Percentiles rank a stretch among this genome's conserved stretches.
Conservation (phyloP, 805 yeast species). For the Candida glaebosa region DNA sequence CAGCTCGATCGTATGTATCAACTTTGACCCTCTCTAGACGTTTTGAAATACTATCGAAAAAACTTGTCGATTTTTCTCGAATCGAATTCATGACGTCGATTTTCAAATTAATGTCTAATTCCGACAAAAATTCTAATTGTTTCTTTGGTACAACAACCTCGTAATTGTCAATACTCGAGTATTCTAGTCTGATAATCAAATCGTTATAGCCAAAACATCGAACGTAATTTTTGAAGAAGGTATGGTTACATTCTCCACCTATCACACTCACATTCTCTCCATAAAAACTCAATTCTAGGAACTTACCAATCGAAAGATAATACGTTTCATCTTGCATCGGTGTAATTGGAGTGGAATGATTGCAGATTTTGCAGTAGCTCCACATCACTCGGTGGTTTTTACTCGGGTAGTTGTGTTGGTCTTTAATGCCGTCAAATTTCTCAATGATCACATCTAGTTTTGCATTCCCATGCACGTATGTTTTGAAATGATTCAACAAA, state of each 20-base stretch:
- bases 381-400: constrained; percentile 69
- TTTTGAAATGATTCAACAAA: constrained; percentile 70
- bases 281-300: constrained; percentile 83
- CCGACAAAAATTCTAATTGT: constrained; percentile 67
- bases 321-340: constrained; percentile 86
- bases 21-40: constrained; percentile 76
- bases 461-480: constrained; percentile 86
- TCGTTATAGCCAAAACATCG: constrained; percentile 83
- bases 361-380: constrained; percentile 86
- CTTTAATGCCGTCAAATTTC: constrained; percentile 27
- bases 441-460: constrained; percentile 77
- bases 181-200: constrained; percentile 74
- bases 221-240: constrained; percentile 75
- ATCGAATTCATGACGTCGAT: constrained; percentile 57
- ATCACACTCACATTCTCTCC: constrained; percentile 27
- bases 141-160: constrained; percentile 78
- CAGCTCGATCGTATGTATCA: constrained; percentile 65
- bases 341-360: constrained; percentile 66
- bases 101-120: constrained; percentile 65
- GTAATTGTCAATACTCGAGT: constrained; percentile 67
- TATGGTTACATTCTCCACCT: constrained; percentile 61
- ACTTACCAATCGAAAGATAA: constrained; percentile 91
- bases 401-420: constrained; percentile 18
- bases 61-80: constrained; percentile 47
- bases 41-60: constrained; percentile 70